Evolutionary conservation across 169 alveolate genomes (phyloP).

Genomic region (Eimeria tenella): DNA sequence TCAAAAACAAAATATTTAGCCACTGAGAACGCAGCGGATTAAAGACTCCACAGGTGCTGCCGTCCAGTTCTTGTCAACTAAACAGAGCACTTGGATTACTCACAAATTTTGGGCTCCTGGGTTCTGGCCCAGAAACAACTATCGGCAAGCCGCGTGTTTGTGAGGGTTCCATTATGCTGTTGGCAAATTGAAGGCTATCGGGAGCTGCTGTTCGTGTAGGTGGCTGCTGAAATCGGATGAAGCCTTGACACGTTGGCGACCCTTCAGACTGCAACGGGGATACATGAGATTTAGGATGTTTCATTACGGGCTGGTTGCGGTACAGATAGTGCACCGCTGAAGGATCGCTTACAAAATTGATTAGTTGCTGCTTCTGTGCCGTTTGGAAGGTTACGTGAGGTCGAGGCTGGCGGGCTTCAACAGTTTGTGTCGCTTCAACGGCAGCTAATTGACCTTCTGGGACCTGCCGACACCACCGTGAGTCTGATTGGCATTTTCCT

Average conservation of each 20-base stretch:
- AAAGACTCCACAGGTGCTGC: background rate
- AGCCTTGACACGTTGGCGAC: background rate
- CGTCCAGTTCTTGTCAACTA: background rate
- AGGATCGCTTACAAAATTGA: background rate
- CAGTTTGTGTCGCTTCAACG: background rate
- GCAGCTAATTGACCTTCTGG: background rate
- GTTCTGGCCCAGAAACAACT: background rate
- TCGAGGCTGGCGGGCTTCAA: background rate
- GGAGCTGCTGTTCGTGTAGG: background rate
- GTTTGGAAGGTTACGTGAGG: background rate
- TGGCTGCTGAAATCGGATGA: constrained; percentile 3
- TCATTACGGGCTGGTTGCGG: background rate
- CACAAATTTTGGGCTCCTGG: constrained; percentile 6
- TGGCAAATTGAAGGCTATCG: background rate
- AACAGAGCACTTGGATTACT: constrained; percentile 43
- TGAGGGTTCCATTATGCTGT: background rate
- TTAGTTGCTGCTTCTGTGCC: background rate
- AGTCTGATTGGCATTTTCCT: background rate
- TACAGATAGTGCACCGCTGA: constrained; percentile 14
- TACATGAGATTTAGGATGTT: background rate
- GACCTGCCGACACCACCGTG: background rate
- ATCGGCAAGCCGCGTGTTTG: constrained; percentile 16
- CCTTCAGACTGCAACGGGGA: background rate
- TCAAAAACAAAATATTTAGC: too few species aligned
- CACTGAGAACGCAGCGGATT: background rate